These are phyloP conservation scores for Vachellia collinsii DNA, from an alignment of 306 rosid species.

Conservation along the genomic window DNA sequence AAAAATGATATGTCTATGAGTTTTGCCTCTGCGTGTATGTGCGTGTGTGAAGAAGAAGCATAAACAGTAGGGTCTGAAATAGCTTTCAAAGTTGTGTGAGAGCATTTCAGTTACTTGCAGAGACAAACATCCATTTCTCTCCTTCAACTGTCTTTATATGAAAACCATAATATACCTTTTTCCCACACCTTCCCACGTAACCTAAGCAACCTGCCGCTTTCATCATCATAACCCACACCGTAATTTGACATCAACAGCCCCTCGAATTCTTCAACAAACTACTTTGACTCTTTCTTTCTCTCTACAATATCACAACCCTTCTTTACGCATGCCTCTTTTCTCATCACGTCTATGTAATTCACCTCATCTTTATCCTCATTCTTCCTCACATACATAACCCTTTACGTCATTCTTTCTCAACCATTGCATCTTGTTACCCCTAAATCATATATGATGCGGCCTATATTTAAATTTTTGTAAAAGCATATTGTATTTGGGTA, in stretches of 20 bases:
- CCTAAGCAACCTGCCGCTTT: slow-evolving; percentile 56
- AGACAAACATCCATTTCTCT: slow-evolving; percentile 48
- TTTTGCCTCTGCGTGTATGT: not conserved
- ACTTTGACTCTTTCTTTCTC: slow-evolving; percentile 58
- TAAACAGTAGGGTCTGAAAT: slow-evolving; percentile 55
- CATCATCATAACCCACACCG: slow-evolving; percentile 49
- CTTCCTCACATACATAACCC: too few species aligned
- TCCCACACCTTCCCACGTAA: slow-evolving; percentile 61
- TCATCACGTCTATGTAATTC: not conserved
- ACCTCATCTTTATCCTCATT: not conserved
- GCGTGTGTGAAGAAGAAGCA: slow-evolving; percentile 34
- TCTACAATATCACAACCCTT: slow-evolving; percentile 24
- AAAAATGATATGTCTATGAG: slow-evolving; percentile 23
- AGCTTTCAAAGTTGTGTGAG: slow-evolving; percentile 53
- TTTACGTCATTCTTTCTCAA: too few species aligned
- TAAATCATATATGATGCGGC: slow-evolving; percentile 16
- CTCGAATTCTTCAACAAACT: slow-evolving; percentile 57
- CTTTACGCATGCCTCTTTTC: not conserved
- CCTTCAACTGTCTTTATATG: slow-evolving; percentile 60
- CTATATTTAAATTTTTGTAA: slow-evolving; percentile 41
- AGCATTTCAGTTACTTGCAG: slow-evolving; percentile 44
- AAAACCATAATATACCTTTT: slow-evolving; percentile 74
- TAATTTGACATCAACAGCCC: slow-evolving; percentile 49
- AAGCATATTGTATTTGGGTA: slow-evolving; percentile 20
- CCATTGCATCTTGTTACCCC: slow-evolving; percentile 44